Percentiles rank a stretch among this genome's conserved stretches.
phyloP scores from a whole-genome alignment of 2,329 filamentous ascomycete genomes.

The Clarireedia homoeocarpa region DNA sequence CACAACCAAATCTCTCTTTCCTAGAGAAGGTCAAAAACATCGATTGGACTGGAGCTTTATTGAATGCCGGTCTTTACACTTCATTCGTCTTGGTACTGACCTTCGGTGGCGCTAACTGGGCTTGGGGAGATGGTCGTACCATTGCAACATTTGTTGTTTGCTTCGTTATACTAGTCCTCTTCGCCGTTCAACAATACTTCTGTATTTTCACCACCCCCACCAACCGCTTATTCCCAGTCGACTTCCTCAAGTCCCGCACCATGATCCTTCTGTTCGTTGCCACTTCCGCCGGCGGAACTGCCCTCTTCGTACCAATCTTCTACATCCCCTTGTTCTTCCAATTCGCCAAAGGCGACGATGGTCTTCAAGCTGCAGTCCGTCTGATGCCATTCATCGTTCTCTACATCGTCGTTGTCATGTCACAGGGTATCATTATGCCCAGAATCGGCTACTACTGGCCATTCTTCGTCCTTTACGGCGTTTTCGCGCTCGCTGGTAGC shows the following conservation, averaged over 20 bases:
- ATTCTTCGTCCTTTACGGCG: slow-evolving; percentile 4
- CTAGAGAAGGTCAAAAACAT: slow-evolving; percentile 15
- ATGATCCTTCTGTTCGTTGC: slow-evolving; percentile 16
- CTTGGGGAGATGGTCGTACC: slow-evolving; percentile 8
- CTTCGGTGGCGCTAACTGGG: slow-evolving; percentile 5
- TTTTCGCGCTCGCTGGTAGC: slow-evolving; percentile 19
- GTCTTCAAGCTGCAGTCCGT: slow-evolving; percentile 30
- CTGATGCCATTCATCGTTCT: slow-evolving; percentile 34
- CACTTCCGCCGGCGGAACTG: slow-evolving; percentile 30
- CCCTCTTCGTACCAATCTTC: slow-evolving; percentile 35
- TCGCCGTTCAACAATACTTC: slow-evolving; percentile 15
- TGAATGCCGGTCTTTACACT: slow-evolving; percentile 15
- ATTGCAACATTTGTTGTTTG: slow-evolving; percentile 34
- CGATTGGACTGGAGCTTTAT: slow-evolving; percentile 29
- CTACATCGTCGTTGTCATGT: slow-evolving; percentile 32
- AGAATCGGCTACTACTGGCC: slow-evolving; percentile 26
- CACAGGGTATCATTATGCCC: slow-evolving; percentile 33
- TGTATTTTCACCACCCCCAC: slow-evolving; percentile 16
- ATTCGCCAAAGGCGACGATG: slow-evolving; percentile 32
- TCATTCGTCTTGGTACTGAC: slow-evolving; percentile 7
- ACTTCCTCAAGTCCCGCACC: slow-evolving; percentile 28
- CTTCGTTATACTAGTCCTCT: slow-evolving; percentile 26
- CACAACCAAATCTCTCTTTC: neutral
- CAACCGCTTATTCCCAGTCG: slow-evolving; percentile 16
- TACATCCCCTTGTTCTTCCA: slow-evolving; percentile 43